A percentile compares a stretch with the other conserved stretches of the same genome.
Conservation (phyloP, 805 yeast genomes). For the Saturnispora zaruensis region DNA sequence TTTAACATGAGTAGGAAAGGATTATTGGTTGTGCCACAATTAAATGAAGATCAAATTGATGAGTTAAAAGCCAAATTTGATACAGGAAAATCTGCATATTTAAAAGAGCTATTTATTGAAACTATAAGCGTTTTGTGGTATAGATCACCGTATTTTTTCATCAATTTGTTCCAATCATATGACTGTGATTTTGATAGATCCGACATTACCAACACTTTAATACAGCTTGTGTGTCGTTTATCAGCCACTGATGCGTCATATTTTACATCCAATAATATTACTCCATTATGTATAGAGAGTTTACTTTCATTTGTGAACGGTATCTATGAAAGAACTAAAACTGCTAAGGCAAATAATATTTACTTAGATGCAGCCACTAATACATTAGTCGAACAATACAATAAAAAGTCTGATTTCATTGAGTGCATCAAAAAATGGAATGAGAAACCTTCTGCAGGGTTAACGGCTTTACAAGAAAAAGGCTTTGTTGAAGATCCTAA, state of each 20-base stretch:
- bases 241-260: conserved; percentile 82
- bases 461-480: conserved; percentile 51
- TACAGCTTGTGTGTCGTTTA: conserved; percentile 65
- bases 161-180: conserved; percentile 67
- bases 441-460: conserved; percentile 68
- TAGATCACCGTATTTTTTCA: conserved; percentile 68
- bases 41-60: conserved; percentile 23
- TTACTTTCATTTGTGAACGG: conserved; percentile 61
- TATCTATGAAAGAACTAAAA: conserved; percentile 43
- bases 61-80: conserved; percentile 33
- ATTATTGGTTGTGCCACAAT: conserved; percentile 19
- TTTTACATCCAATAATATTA: conserved; percentile 74
- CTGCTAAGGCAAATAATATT: conserved; percentile 22
- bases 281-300: conserved; percentile 91
- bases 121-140: conserved; percentile 76
- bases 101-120: conserved; percentile 79
- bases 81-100: conserved; percentile 35
- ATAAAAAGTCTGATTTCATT: conserved; percentile 65
- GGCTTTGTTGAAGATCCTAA: conserved; percentile 46
- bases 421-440: conserved; percentile 70
- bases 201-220: conserved; percentile 59
- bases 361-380: conserved; percentile 17
- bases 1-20: conserved; percentile 25
- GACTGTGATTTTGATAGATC: conserved; percentile 87
- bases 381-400: conserved; percentile 34